Conservation (phyloP, 768 basidiomycete genomes). For the Pulveroboletus sp. region DNA sequence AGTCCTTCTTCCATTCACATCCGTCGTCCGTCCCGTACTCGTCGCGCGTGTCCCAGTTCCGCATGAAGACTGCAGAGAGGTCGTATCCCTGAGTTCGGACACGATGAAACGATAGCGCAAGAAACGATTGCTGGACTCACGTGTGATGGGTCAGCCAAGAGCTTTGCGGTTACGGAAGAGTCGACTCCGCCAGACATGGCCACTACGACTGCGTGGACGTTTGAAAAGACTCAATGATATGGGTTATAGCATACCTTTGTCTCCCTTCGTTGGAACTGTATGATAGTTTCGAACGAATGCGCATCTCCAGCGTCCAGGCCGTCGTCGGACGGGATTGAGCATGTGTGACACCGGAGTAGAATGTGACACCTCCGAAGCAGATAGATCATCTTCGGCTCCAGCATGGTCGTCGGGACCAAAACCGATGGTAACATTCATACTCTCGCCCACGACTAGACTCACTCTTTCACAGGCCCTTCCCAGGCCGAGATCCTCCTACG, state of each 20-base stretch:
- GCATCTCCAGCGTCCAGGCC: constrained; percentile 7
- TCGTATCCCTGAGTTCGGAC: constrained; percentile 64
- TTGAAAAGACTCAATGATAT: too few species aligned
- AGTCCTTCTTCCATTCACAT: constrained; percentile 96
- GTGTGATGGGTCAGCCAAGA: constrained; percentile 54
- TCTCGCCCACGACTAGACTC: background rate
- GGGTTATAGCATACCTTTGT: constrained; percentile 26
- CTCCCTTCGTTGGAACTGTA: constrained; percentile 24
- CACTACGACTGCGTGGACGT: constrained; percentile 59
- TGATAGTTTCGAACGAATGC: constrained; percentile 12
- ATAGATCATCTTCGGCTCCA: background rate
- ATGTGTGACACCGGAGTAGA: constrained; percentile 3
- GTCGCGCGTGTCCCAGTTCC: constrained; percentile 90
- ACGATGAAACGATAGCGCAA: background rate
- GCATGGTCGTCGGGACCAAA: constrained; percentile 41
- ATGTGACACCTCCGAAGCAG: too few species aligned
- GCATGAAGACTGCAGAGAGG: constrained; percentile 89
- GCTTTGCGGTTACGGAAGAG: constrained; percentile 80
- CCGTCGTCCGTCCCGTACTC: constrained; percentile 75
- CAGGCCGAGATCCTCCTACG: constrained; percentile 89
- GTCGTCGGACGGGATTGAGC: constrained; percentile 9
- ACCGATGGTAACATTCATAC: constrained; percentile 31
- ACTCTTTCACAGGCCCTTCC: constrained; percentile 52
- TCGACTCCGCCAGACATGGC: constrained; percentile 97
- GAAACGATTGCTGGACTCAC: constrained; percentile 33